phyloP scores from a whole-genome alignment of 768 basidiomycete genomes.

The Paxillus involutus region DNA sequence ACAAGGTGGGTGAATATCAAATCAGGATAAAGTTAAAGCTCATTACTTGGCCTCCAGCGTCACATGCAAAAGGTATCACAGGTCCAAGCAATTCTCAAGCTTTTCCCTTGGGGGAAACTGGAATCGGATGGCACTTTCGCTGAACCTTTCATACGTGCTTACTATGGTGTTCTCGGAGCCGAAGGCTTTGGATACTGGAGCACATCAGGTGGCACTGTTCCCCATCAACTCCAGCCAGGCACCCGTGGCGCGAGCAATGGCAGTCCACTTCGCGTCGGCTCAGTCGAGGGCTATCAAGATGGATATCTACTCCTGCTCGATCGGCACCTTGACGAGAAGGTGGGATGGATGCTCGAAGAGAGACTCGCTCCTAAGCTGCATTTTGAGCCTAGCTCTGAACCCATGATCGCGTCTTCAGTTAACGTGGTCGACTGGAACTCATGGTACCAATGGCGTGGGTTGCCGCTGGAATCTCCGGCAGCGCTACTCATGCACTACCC shows the following conservation, averaged over 20 bases:
- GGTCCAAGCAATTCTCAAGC: slow-evolving; percentile 32
- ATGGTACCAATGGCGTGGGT: slow-evolving; percentile 46
- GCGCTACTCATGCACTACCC: slow-evolving; percentile 46
- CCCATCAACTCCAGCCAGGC: slow-evolving; percentile 28
- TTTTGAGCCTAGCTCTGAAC: slow-evolving; percentile 28
- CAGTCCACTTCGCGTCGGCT: slow-evolving; percentile 5
- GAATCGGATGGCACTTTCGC: slow-evolving; percentile 42
- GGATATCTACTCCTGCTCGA: slow-evolving; percentile 35
- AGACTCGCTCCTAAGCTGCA: slow-evolving; percentile 34
- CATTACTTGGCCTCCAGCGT: slow-evolving; percentile 20
- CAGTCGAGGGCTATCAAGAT: slow-evolving; percentile 26
- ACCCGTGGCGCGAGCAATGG: slow-evolving; percentile 6
- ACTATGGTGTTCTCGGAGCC: slow-evolving; percentile 37
- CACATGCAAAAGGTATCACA: slow-evolving; percentile 37
- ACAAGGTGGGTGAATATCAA: slow-evolving; percentile 26
- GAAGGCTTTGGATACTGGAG: slow-evolving; percentile 44
- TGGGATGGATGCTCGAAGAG: slow-evolving; percentile 37
- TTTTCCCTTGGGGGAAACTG: slow-evolving; percentile 44
- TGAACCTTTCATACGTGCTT: slow-evolving; percentile 34
- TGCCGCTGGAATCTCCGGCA: slow-evolving; percentile 43
- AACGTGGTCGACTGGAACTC: slow-evolving; percentile 41
- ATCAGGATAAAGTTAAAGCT: not conserved
- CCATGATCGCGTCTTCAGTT: slow-evolving; percentile 22
- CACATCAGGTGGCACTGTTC: slow-evolving; percentile 31
- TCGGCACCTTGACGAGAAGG: slow-evolving; percentile 29